phyloP scores from a whole-genome alignment of 2,329 filamentous ascomycete genomes.

The Phialophora tarda region DNA sequence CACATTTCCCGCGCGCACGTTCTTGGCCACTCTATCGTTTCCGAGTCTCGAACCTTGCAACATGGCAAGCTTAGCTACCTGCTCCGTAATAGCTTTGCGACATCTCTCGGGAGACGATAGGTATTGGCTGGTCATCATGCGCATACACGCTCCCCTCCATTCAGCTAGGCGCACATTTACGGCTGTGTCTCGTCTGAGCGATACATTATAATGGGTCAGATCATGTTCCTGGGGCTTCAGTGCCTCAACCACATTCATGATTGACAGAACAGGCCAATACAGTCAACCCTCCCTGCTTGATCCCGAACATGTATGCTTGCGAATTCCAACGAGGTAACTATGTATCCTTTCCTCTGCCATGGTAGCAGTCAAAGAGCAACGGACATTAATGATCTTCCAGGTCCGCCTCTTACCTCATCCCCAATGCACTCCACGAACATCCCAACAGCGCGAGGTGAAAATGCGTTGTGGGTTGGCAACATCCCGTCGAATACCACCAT shows the following conservation, averaged over 20 bases:
- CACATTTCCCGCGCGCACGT: neutral
- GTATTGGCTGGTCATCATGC: constrained; percentile 7
- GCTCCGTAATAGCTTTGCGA: neutral
- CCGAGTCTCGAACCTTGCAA: neutral
- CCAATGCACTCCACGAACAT: neutral
- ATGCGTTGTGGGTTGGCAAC: constrained; percentile 35
- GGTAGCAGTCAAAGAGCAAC: neutral
- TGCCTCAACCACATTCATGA: neutral
- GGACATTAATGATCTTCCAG: neutral
- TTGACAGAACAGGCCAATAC: neutral
- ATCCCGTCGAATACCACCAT: constrained; percentile 28
- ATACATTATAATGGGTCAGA: neutral
- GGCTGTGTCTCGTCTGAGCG: neutral
- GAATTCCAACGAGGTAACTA: neutral
- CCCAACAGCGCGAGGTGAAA: constrained; percentile 21
- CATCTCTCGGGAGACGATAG: neutral
- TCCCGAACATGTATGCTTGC: neutral
- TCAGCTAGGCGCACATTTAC: constrained; percentile 1
- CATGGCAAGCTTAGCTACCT: neutral
- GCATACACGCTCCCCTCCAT: neutral
- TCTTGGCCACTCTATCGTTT: neutral
- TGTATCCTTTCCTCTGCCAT: too few relatives aligned
- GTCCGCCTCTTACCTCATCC: neutral
- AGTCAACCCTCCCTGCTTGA: neutral
- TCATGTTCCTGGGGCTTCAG: neutral